Evolutionary conservation across 768 basidiomycete genomes (phyloP).

Genomic region (Candolleomyces eurysporus): DNA sequence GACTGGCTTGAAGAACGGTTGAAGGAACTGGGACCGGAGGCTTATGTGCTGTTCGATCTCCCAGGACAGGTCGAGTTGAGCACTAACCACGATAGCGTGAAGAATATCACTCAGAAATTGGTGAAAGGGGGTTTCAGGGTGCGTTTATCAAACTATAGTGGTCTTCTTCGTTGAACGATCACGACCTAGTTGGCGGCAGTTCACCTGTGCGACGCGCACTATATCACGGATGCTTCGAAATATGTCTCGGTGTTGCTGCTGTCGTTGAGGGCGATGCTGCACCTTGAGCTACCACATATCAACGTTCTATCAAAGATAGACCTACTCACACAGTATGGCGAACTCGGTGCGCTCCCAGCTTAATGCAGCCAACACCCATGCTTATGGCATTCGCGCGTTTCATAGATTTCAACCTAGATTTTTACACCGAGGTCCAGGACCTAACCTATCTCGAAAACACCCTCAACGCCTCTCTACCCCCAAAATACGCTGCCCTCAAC

Average conservation of each 20-base stretch:
- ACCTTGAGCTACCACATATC: slow-evolving; percentile 95
- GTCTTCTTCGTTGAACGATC: slow-evolving; percentile 8
- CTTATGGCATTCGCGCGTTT: neutral
- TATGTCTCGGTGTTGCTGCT: slow-evolving; percentile 91
- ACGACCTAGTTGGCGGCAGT: slow-evolving; percentile 79
- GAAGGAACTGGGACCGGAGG: slow-evolving; percentile 63
- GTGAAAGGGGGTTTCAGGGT: slow-evolving; percentile 83
- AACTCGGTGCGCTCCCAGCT: slow-evolving; percentile 62
- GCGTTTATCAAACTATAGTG: slow-evolving; percentile 28
- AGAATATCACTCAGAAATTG: slow-evolving; percentile 70
- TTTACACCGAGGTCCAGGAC: slow-evolving; percentile 98
- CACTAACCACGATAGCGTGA: slow-evolving; percentile 92
- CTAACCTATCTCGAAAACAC: slow-evolving; percentile 81
- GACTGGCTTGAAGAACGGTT: slow-evolving; percentile 81
- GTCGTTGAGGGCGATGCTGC: slow-evolving; percentile 95
- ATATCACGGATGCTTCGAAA: slow-evolving; percentile 94
- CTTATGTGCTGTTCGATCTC: slow-evolving; percentile 91
- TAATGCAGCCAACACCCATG: slow-evolving; percentile 1
- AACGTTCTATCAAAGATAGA: slow-evolving; percentile 98
- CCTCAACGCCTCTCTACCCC: slow-evolving; percentile 56
- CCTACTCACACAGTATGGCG: slow-evolving; percentile 85
- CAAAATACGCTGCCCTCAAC: slow-evolving; percentile 77
- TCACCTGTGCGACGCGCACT: slow-evolving; percentile 95
- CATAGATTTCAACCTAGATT: slow-evolving; percentile 94
- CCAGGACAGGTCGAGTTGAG: slow-evolving; percentile 97